phyloP scores from a whole-genome alignment of 352 stramenopile species.

The Phytophthora constricta region DNA sequence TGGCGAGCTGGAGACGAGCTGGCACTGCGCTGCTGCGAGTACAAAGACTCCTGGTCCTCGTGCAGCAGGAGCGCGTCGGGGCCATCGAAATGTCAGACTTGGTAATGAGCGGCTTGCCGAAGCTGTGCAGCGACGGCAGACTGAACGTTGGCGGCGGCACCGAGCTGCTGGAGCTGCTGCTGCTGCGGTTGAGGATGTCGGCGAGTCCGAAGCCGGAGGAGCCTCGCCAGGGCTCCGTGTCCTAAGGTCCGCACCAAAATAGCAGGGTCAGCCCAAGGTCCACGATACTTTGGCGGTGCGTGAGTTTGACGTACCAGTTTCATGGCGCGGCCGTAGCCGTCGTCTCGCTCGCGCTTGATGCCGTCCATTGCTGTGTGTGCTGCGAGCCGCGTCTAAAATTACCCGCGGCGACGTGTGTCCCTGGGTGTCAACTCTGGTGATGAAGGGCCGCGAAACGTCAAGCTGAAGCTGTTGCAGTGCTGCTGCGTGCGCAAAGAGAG shows the following conservation, averaged over 20 bases:
- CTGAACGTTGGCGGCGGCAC: constrained; percentile 62
- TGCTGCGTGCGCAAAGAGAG: constrained; percentile 12
- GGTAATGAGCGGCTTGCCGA: constrained; percentile 65
- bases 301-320: constrained; percentile 35
- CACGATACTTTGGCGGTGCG: neutral
- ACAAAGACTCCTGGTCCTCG: constrained; percentile 38
- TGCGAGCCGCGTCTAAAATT: constrained; percentile 32
- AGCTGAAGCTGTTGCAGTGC: constrained; percentile 15
- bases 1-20: constrained; percentile 39
- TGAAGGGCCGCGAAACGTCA: constrained; percentile 2
- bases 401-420: neutral
- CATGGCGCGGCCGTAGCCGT: constrained; percentile 41
- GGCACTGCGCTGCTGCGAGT: constrained; percentile 26
- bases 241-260: constrained; percentile 38
- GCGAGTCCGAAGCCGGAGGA: constrained; percentile 79
- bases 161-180: constrained; percentile 14
- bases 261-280: constrained; percentile 31
- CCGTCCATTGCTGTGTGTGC: constrained; percentile 38
- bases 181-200: constrained; percentile 77
- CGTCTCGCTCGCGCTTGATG: constrained; percentile 30
- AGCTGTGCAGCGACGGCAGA: constrained; percentile 79
- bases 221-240: constrained; percentile 70
- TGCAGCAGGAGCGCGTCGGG: constrained; percentile 46
- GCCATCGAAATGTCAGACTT: constrained; percentile 54
- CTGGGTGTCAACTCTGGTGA: neutral